Percentiles rank a stretch among this genome's conserved stretches.
Conservation (phyloP, 345 rosid species). For the Linum lewisii region DNA sequence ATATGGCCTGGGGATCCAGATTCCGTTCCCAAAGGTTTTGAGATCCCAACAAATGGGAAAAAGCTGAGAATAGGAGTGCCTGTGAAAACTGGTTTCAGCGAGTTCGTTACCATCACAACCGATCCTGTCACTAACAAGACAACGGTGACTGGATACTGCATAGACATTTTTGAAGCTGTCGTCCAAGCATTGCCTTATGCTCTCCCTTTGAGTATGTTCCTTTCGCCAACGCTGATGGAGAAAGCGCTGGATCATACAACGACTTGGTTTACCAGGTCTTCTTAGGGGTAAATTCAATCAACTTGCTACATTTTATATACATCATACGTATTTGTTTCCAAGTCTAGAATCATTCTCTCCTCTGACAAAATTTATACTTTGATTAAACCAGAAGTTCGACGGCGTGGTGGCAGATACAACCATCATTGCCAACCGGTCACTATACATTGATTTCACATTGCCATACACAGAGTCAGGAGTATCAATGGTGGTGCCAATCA, state of each 20-base stretch:
- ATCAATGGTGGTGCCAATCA: conserved; percentile 64
- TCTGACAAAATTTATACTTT: no score
- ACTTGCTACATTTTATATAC: no score
- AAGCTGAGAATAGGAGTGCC: conserved; percentile 29
- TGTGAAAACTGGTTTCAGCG: conserved; percentile 17
- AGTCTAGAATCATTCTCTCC: no score
- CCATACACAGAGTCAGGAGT: conserved; percentile 70
- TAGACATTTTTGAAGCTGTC: conserved; percentile 30
- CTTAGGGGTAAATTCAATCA: conserved; percentile 6
- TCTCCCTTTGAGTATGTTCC: conserved; percentile 12
- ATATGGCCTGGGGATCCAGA: conserved; percentile 20
- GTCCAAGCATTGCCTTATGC: conserved; percentile 14
- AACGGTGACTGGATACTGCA: conserved; percentile 17
- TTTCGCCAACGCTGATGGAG: conserved; percentile 9
- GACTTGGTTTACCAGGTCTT: conserved; percentile 17
- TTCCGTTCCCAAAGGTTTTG: conserved; percentile 18
- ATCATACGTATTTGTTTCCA: no score
- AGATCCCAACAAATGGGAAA: conserved; percentile 15
- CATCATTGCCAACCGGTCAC: conserved; percentile 10
- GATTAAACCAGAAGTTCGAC: conserved; percentile 7
- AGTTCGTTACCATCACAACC: conserved; percentile 21
- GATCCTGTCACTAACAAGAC: conserved; percentile 5
- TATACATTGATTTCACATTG: conserved; percentile 55
- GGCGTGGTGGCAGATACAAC: conserved; percentile 15
- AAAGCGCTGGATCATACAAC: conserved; percentile 15